phyloP scores from a whole-genome alignment of 306 rosid species.

The Parietaria judaica region DNA sequence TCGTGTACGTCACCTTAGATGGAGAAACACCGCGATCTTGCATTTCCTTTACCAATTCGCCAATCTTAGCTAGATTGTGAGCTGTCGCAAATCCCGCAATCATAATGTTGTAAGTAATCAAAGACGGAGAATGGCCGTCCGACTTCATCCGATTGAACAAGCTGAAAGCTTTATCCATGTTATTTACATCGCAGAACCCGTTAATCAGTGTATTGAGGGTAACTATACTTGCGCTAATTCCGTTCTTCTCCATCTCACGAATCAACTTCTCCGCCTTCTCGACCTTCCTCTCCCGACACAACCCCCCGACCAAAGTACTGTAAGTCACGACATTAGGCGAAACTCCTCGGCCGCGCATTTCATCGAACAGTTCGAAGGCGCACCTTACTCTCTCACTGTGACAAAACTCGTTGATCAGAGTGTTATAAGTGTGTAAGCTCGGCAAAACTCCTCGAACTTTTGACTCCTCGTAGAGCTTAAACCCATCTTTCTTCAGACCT shows the following conservation, averaged over 20 bases:
- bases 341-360: slow-evolving; percentile 64
- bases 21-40: slow-evolving; percentile 51
- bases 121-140: slow-evolving; percentile 46
- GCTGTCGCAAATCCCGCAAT: slow-evolving; percentile 44
- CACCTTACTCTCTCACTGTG: slow-evolving; percentile 31
- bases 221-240: slow-evolving; percentile 44
- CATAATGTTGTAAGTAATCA: slow-evolving; percentile 59
- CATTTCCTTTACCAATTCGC: slow-evolving; percentile 59
- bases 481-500: slow-evolving; percentile 55
- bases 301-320: slow-evolving; percentile 49
- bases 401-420: slow-evolving; percentile 47
- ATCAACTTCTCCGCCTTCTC: slow-evolving; percentile 46
- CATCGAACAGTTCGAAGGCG: slow-evolving; percentile 48
- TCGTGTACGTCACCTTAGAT: slow-evolving; percentile 65
- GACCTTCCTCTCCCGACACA: slow-evolving; percentile 36
- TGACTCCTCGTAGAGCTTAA: slow-evolving; percentile 58
- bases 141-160: slow-evolving; percentile 51
- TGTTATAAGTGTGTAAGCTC: slow-evolving; percentile 42
- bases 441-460: slow-evolving; percentile 42
- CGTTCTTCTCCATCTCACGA: slow-evolving; percentile 32
- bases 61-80: slow-evolving; percentile 38
- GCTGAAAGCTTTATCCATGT: slow-evolving; percentile 47
- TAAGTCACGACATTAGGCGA: slow-evolving; percentile 43
- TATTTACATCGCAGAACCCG: slow-evolving; percentile 51
- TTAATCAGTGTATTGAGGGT: slow-evolving; percentile 57